Evolutionary conservation across 768 basidiomycete species (phyloP).

Genomic region (Rhizopogon vinicolor): DNA sequence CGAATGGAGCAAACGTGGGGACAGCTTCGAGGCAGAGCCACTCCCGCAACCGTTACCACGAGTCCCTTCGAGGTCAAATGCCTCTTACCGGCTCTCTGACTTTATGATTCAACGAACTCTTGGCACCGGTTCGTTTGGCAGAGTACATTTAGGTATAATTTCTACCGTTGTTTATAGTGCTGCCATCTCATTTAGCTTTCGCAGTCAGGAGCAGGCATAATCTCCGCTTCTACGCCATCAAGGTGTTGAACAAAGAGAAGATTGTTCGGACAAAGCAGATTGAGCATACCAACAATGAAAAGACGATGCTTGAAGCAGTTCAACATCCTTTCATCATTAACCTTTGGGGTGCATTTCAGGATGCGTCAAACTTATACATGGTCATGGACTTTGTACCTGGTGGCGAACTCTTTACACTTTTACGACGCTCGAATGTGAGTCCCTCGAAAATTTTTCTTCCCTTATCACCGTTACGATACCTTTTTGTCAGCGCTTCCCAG

Average conservation of each 20-base stretch:
- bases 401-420: conserved; percentile 91
- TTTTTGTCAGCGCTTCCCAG: conserved; percentile 73
- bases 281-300: conserved; percentile 96
- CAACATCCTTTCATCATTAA: conserved; percentile 95
- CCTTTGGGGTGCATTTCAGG: conserved; percentile 95
- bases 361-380: conserved; percentile 92
- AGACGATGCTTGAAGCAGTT: conserved; percentile 77
- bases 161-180: conserved; percentile 1
- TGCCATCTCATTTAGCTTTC: conserved; percentile 4
- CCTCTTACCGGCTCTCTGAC: conserved; percentile 67
- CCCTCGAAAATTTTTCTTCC: conserved; percentile 9
- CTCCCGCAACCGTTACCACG: conserved; percentile 26
- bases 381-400: conserved; percentile 97
- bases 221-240: conserved; percentile 93
- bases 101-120: conserved; percentile 80
- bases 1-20: conserved; percentile 39
- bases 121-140: conserved; percentile 95
- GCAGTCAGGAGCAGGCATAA: conserved; percentile 90
- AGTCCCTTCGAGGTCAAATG: conserved; percentile 47
- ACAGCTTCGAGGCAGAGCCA: conserved; percentile 32
- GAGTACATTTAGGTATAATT: conserved; percentile 80
- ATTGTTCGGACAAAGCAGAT: conserved; percentile 92
- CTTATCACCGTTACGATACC: conserved; percentile 6
- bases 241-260: conserved; percentile 90
- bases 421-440: conserved; percentile 84